phyloP scores from a whole-genome alignment of 1,284 basidiomycete genomes.

The Uromyces viciae-fabae region DNA sequence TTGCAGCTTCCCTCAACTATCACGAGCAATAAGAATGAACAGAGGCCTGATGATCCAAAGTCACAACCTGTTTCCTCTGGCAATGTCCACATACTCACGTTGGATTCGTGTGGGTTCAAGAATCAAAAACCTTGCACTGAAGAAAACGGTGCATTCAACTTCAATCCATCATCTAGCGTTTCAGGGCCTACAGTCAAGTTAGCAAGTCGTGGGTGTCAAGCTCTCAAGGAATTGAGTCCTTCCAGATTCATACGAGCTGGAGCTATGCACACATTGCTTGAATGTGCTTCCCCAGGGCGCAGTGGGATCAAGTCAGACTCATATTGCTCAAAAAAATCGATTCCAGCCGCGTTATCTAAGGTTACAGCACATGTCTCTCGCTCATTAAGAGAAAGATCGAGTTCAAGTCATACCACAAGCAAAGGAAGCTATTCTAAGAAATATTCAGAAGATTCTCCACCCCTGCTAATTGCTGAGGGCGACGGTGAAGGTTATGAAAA shows the following conservation, averaged over 20 bases:
- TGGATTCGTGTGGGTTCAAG: neutral
- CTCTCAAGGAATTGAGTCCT: neutral
- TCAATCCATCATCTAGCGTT: constrained; percentile 20
- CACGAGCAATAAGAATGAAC: neutral
- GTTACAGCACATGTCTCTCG: neutral
- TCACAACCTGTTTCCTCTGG: neutral
- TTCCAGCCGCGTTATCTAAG: neutral
- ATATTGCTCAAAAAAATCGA: neutral
- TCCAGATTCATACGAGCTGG: neutral
- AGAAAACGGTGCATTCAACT: constrained; percentile 3
- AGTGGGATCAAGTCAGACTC: neutral
- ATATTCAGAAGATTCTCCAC: constrained; percentile 11
- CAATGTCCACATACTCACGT: neutral
- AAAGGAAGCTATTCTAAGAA: neutral
- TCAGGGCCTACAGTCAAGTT: constrained; percentile 2
- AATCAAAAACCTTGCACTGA: neutral
- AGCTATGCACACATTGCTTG: constrained; percentile 11
- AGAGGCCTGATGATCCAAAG: neutral
- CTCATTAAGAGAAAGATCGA: neutral
- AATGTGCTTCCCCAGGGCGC: neutral
- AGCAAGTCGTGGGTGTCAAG: constrained; percentile 1
- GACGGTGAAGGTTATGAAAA: neutral
- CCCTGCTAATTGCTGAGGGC: constrained; percentile 6
- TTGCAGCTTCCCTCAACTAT: constrained; percentile 16
- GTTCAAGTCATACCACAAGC: constrained; percentile 3